Evolutionary conservation across 2,329 filamentous ascomycete species (phyloP).

Genomic region (Xylaria multiplex): DNA sequence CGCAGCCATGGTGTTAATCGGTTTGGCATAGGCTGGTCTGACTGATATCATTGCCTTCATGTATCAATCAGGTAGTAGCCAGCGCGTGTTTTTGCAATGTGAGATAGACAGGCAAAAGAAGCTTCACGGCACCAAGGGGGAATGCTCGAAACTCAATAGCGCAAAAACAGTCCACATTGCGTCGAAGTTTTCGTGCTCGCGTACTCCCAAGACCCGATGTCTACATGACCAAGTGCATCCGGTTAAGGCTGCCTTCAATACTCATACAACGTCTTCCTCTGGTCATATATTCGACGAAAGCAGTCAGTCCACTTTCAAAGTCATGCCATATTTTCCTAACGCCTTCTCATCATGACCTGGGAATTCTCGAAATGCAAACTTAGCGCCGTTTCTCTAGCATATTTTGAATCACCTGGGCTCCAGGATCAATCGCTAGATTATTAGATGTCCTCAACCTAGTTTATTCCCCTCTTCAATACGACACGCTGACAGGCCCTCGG

Average conservation of each 20-base stretch:
- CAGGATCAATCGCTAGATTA: not conserved
- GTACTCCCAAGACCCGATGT: slow-evolving; percentile 1
- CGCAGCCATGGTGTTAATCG: slow-evolving; percentile 22
- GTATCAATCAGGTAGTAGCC: slow-evolving; percentile 5
- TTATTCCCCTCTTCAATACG: not conserved
- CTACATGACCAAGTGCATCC: not conserved
- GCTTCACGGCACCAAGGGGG: slow-evolving; percentile 25
- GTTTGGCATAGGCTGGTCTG: slow-evolving; percentile 10
- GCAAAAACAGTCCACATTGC: slow-evolving; percentile 6
- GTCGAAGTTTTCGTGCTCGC: slow-evolving; percentile 5
- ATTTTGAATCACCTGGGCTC: not conserved
- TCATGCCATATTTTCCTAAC: slow-evolving; percentile 28
- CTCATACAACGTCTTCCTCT: slow-evolving; percentile 25
- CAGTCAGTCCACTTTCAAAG: not conserved
- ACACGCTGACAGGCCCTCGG: not conserved
- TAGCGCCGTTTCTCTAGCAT: slow-evolving; percentile 23
- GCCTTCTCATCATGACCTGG: slow-evolving; percentile 28
- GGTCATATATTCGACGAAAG: slow-evolving; percentile 3
- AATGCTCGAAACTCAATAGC: slow-evolving; percentile 1
- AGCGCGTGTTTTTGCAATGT: slow-evolving; percentile 11
- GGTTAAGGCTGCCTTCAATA: slow-evolving; percentile 10
- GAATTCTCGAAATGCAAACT: slow-evolving; percentile 26
- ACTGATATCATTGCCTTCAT: not conserved
- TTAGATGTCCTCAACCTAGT: not conserved
- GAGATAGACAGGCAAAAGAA: slow-evolving; percentile 16